Evolutionary conservation across 2,329 filamentous ascomycete genomes (phyloP).

Genomic region (Colletotrichum echinochloae): DNA sequence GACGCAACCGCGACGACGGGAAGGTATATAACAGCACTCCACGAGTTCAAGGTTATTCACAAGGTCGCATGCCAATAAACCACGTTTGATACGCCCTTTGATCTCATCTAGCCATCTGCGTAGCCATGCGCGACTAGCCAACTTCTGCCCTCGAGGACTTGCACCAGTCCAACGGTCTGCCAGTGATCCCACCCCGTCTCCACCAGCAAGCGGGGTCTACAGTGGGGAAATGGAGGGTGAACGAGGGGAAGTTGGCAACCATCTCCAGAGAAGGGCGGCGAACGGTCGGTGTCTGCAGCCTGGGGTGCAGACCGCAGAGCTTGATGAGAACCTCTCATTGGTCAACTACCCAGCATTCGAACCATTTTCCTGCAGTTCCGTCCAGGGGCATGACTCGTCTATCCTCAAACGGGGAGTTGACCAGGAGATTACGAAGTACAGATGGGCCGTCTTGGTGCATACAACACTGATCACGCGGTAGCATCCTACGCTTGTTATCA

Average conservation of each 20-base stretch:
- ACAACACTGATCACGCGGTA: slow-evolving; percentile 4
- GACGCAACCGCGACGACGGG: neutral
- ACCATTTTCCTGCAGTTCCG: neutral
- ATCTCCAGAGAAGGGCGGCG: slow-evolving; percentile 7
- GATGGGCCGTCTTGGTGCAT: neutral
- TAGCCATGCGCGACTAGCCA: too few species aligned
- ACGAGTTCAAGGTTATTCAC: neutral
- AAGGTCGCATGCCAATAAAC: neutral
- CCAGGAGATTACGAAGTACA: neutral
- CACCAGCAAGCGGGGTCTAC: neutral
- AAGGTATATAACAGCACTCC: too few species aligned
- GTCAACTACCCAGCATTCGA: neutral
- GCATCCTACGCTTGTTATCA: neutral
- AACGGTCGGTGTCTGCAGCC: neutral
- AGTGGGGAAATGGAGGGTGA: neutral
- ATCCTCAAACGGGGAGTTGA: slow-evolving; percentile 7
- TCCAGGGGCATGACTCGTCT: slow-evolving; percentile 10
- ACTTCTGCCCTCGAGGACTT: neutral
- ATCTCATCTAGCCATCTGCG: neutral
- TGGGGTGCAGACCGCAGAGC: neutral
- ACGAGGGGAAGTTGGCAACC: neutral
- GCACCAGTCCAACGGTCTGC: neutral
- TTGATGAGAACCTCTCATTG: neutral
- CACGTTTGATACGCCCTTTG: too few species aligned
- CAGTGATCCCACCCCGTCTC: neutral